These are phyloP conservation scores for Vaccinium corymbosum DNA, from an alignment of 148 eudicot genomes.

Conservation along the genomic window DNA sequence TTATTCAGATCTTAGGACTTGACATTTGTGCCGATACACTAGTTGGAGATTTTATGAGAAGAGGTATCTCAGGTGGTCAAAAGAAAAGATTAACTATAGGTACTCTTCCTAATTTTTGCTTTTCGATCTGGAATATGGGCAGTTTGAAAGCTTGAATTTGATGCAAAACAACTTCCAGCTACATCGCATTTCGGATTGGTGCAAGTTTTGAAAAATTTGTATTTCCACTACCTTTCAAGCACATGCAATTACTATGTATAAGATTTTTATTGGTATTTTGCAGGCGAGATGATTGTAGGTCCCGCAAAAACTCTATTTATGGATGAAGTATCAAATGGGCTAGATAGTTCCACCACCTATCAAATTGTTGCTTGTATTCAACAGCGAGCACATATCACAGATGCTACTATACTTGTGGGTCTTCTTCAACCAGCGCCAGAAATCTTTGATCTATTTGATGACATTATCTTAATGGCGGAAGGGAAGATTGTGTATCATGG, in stretches of 20 bases:
- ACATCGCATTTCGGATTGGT: neutral
- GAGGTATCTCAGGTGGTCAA: constrained; percentile 85
- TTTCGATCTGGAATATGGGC: neutral
- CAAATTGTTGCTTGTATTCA: constrained; percentile 66
- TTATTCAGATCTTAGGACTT: constrained; percentile 67
- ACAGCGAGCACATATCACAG: constrained; percentile 64
- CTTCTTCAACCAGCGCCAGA: constrained; percentile 94
- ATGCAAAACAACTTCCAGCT: neutral
- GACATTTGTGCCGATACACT: constrained; percentile 72
- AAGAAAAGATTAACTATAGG: constrained; percentile 83
- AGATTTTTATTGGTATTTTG: neutral
- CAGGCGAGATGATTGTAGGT: constrained; percentile 90
- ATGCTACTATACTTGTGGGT: constrained; percentile 59
- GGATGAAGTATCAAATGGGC: constrained; percentile 96
- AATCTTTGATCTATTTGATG: constrained; percentile 73
- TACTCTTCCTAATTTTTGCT: constrained; percentile 6
- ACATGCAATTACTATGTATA: neutral
- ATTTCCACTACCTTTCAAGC: neutral
- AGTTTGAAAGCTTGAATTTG: neutral
- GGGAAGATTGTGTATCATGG: constrained; percentile 82
- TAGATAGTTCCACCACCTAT: constrained; percentile 82
- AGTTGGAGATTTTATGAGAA: constrained; percentile 72
- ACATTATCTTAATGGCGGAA: constrained; percentile 74
- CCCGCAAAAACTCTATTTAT: constrained; percentile 67
- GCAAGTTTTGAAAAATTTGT: neutral